Conservation (phyloP, 202 grass and related monocot genomes). For the Miscanthus sacchariflorus region DNA sequence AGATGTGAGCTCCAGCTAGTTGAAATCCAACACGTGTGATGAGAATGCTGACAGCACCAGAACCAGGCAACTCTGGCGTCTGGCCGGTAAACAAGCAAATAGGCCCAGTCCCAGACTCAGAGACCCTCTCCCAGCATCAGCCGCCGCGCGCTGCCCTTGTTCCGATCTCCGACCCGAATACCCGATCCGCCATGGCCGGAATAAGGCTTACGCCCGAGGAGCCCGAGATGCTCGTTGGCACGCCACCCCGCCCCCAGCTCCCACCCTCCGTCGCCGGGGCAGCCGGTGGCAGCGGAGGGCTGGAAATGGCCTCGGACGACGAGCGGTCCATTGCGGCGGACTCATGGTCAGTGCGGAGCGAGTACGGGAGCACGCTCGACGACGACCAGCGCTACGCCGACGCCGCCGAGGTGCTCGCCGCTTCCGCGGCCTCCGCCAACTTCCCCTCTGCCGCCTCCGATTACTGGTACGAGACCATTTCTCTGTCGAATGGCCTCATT, state of each 20-base stretch:
- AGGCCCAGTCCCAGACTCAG: background rate
- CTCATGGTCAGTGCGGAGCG: slow-evolving; percentile 98
- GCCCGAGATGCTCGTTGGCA: slow-evolving; percentile 54
- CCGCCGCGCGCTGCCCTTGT: slow-evolving; percentile 10
- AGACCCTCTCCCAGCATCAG: background rate
- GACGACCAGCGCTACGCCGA: slow-evolving; percentile 97
- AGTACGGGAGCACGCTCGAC: slow-evolving; percentile 95
- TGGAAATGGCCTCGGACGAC: slow-evolving; percentile 83
- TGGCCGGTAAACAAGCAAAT: too few species aligned
- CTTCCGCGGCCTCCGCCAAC: slow-evolving; percentile 57
- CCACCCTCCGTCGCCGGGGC: slow-evolving; percentile 35
- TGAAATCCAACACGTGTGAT: background rate
- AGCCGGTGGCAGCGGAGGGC: slow-evolving; percentile 51
- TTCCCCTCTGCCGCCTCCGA: slow-evolving; percentile 85
- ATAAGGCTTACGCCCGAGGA: slow-evolving; percentile 73
- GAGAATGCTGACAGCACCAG: background rate
- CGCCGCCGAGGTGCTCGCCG: slow-evolving; percentile 68
- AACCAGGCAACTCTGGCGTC: background rate
- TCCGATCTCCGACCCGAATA: slow-evolving; percentile 39
- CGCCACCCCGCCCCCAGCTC: slow-evolving; percentile 57
- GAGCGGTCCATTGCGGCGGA: slow-evolving; percentile 97
- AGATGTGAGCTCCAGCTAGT: background rate
- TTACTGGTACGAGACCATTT: slow-evolving; percentile 62
- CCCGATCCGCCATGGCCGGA: slow-evolving; percentile 69
- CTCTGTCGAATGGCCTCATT: background rate